Evolutionary conservation across 148 eudicot genomes (phyloP).

Genomic region (Rhododendron griersonianum): DNA sequence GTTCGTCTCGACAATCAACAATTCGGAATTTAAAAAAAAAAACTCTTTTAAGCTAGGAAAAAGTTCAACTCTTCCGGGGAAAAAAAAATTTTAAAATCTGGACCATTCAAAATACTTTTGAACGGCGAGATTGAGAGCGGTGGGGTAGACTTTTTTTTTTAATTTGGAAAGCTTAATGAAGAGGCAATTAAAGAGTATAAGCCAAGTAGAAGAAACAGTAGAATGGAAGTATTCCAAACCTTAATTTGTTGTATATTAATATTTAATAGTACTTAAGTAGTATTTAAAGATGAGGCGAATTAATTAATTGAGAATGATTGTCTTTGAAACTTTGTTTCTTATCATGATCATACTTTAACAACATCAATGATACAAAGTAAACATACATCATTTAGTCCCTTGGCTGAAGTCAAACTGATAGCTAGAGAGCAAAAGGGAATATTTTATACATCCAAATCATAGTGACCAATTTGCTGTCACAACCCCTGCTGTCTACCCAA

Average conservation of each 20-base stretch:
- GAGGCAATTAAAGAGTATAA: background rate
- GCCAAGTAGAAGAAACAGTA: background rate
- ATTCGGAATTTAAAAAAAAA: too few relatives aligned
- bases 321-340: background rate
- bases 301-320: background rate
- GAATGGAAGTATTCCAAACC: background rate
- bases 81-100: too few relatives aligned
- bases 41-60: too few relatives aligned
- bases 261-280: too few relatives aligned
- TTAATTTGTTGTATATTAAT: background rate
- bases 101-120: too few relatives aligned
- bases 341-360: background rate
- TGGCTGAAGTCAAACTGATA: slow-evolving; percentile 12
- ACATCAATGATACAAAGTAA: slow-evolving; percentile 18
- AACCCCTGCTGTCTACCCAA: background rate
- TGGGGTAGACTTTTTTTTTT: too few relatives aligned
- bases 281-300: background rate
- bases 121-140: too few relatives aligned
- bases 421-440: background rate
- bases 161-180: background rate
- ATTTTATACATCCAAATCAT: background rate
- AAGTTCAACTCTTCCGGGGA: too few relatives aligned
- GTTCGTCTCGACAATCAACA: too few relatives aligned
- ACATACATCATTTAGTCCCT: slow-evolving; percentile 9
- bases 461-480: background rate